Conservation (phyloP, 805 yeast species). For the Candida broadrunensis region DNA sequence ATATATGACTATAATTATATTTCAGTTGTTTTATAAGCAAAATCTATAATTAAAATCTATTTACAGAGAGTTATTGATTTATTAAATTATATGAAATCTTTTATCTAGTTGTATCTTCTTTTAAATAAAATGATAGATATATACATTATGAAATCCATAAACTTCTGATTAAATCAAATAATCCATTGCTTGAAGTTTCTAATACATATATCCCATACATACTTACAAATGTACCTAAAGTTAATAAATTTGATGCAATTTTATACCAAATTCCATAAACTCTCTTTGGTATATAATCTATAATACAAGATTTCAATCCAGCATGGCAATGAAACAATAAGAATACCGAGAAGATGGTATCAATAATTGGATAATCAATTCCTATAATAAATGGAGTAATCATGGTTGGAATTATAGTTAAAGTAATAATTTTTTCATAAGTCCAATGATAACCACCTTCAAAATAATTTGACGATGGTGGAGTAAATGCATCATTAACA, state of each 20-base stretch:
- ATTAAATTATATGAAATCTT: too few relatives aligned
- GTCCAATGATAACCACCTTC: conserved; percentile 95
- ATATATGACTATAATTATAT: too few relatives aligned
- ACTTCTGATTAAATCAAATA: conserved; percentile 59
- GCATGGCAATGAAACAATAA: conserved; percentile 76
- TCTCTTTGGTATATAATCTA: conserved; percentile 87
- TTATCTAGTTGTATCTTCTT: too few relatives aligned
- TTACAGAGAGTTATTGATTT: too few relatives aligned
- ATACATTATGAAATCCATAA: conserved; percentile 53
- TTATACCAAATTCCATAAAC: conserved; percentile 77
- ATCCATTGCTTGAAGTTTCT: conserved; percentile 78
- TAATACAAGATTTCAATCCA: conserved; percentile 88
- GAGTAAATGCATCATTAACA: conserved; percentile 80
- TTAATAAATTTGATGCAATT: conserved; percentile 64
- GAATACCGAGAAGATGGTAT: conserved; percentile 64
- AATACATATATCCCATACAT: conserved; percentile 79
- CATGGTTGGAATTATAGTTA: conserved; percentile 73
- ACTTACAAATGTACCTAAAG: conserved; percentile 67
- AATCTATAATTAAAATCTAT: too few relatives aligned
- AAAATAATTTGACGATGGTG: conserved; percentile 58
- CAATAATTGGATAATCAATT: conserved; percentile 63
- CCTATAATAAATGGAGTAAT: conserved; percentile 78
- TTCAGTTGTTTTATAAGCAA: too few relatives aligned
- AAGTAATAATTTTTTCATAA: conserved; percentile 71
- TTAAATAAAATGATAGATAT: too few relatives aligned